These are phyloP conservation scores for Raphanus hybrid DNA, from an alignment of 441 rosid species.

Conservation along the genomic window DNA sequence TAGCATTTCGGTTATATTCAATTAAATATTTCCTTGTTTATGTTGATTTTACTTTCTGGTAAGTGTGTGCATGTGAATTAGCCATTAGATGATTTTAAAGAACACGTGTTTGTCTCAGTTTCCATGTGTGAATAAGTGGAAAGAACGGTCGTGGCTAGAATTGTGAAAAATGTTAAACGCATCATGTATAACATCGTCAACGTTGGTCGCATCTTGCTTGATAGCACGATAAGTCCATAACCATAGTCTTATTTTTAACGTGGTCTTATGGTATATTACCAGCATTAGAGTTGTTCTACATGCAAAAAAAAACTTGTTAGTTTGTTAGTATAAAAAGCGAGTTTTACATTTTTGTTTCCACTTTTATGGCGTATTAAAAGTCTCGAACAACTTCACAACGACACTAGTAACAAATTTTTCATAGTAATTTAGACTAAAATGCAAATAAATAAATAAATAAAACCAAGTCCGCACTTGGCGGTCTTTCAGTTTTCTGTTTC, in stretches of 20 bases:
- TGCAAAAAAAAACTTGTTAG: slow-evolving; percentile 1
- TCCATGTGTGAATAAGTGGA: not conserved
- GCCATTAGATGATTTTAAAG: not conserved
- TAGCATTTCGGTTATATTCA: not conserved
- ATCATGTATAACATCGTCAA: not conserved
- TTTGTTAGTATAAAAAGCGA: not conserved
- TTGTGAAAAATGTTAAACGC: slow-evolving; percentile 1
- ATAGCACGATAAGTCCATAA: slow-evolving; percentile 33
- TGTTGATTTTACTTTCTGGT: not conserved
- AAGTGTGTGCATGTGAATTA: not conserved
- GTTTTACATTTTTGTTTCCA: not conserved
- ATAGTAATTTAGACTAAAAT: slow-evolving; percentile 4
- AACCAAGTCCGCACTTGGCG: slow-evolving; percentile 31
- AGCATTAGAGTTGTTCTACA: slow-evolving; percentile 1
- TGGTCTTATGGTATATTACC: not conserved
- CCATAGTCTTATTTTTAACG: slow-evolving; percentile 10
- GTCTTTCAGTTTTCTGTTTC: slow-evolving; percentile 38
- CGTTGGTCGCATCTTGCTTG: slow-evolving; percentile 33
- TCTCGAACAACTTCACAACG: slow-evolving; percentile 32
- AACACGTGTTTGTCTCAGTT: not conserved
- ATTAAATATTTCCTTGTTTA: not conserved
- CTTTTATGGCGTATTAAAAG: slow-evolving; percentile 12
- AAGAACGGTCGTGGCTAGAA: not conserved
- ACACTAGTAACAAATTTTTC: slow-evolving; percentile 14
- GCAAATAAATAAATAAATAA: not conserved